Conservation (phyloP, 176 grass and related monocot species). For the Paspalum notatum region DNA sequence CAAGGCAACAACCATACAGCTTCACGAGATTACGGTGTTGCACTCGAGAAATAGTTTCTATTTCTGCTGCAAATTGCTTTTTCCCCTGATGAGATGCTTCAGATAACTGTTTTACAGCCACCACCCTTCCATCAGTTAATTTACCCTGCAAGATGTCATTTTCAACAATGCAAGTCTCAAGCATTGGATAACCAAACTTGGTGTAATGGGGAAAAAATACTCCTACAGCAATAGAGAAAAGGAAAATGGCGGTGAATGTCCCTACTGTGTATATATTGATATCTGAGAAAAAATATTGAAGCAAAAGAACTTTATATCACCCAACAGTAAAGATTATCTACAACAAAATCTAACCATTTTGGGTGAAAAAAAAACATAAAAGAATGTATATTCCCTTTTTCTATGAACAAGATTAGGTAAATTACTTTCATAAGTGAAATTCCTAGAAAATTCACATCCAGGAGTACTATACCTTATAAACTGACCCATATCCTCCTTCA, state of each 20-base stretch:
- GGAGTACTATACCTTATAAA: constrained; percentile 59
- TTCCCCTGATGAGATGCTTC: constrained; percentile 75
- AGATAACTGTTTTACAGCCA: constrained; percentile 81
- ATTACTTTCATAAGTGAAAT: too few relatives aligned
- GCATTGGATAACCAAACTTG: too few relatives aligned
- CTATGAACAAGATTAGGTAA: too few relatives aligned
- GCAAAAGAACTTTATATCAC: not conserved
- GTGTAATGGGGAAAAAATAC: too few relatives aligned
- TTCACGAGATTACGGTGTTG: constrained; percentile 91
- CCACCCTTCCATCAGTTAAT: constrained; percentile 58
- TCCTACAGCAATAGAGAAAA: too few relatives aligned
- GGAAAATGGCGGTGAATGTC: too few relatives aligned
- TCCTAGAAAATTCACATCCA: not conserved
- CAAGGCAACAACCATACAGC: constrained; percentile 82
- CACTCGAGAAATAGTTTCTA: constrained; percentile 83
- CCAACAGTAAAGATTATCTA: not conserved
- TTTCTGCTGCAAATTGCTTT: constrained; percentile 69
- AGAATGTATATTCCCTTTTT: too few relatives aligned
- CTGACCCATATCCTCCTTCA: constrained; percentile 82
- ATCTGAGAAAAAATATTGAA: not conserved
- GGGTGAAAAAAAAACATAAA: too few relatives aligned
- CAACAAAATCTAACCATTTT: not conserved
- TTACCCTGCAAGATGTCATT: constrained; percentile 53
- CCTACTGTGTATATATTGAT: not conserved
- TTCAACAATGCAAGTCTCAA: not conserved